phyloP scores from a whole-genome alignment of 345 rosid genomes.

The Linum usitatissimum region DNA sequence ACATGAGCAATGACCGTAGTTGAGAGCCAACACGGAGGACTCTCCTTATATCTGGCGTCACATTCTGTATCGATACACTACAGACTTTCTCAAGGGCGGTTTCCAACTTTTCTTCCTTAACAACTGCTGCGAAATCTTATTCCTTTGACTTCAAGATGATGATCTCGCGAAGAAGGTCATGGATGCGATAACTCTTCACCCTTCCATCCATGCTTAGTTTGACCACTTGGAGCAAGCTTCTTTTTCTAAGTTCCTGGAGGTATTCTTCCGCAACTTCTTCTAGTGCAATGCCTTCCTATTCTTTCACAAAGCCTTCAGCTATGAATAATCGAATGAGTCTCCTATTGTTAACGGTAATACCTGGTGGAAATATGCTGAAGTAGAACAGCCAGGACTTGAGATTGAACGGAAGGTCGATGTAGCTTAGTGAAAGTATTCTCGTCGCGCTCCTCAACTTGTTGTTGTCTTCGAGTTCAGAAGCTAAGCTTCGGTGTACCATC shows the following conservation, averaged over 20 bases:
- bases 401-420: neutral
- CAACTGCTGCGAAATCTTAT: neutral
- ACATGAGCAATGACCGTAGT: constrained; percentile 3
- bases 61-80: constrained; percentile 2
- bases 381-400: constrained; percentile 2
- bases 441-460: neutral
- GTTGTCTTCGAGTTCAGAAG: constrained; percentile 3
- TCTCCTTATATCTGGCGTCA: neutral
- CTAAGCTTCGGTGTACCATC: neutral
- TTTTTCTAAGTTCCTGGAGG: constrained; percentile 4
- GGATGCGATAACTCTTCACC: constrained; percentile 4
- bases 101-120: neutral
- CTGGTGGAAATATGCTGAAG: constrained; percentile 1
- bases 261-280: constrained; percentile 8
- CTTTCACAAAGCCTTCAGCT: constrained; percentile 9
- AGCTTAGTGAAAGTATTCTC: neutral
- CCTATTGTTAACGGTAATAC: neutral
- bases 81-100: neutral
- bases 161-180: constrained; percentile 7
- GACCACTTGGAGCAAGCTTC: neutral
- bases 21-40: neutral
- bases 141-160: neutral
- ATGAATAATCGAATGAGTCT: constrained; percentile 9
- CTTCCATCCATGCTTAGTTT: neutral
- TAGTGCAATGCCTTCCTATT: neutral